These are phyloP conservation scores for Lantana camara DNA, from an alignment of 257 asterid species.

Conservation along the genomic window DNA sequence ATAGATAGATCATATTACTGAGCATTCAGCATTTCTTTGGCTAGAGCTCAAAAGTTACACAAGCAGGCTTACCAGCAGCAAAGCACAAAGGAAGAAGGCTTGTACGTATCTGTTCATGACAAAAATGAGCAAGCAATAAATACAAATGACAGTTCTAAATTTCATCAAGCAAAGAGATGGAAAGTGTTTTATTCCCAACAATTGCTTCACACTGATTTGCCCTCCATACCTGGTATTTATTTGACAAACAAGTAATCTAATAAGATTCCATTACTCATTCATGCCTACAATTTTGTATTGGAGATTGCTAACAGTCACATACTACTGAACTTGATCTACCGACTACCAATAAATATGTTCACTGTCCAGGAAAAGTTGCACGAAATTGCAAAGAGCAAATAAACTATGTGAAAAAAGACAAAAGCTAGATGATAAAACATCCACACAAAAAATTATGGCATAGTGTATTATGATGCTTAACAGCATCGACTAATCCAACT, in stretches of 20 bases:
- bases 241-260: background rate
- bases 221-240: background rate
- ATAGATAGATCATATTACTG: conserved; percentile 13
- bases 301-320: background rate
- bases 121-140: conserved; percentile 29
- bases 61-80: conserved; percentile 63
- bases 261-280: background rate
- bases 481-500: conserved; percentile 6
- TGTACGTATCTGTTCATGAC: conserved; percentile 56
- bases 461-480: background rate
- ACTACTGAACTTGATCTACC: background rate
- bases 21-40: conserved; percentile 27
- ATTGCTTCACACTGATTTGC: background rate
- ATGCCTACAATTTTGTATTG: background rate
- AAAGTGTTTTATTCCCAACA: conserved; percentile 6
- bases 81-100: conserved; percentile 74
- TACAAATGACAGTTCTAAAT: conserved; percentile 2
- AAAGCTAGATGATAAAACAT: background rate
- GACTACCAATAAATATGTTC: conserved; percentile 1
- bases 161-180: conserved; percentile 19
- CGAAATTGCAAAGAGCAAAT: background rate
- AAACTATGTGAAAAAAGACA: background rate
- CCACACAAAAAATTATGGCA: background rate
- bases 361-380: background rate
- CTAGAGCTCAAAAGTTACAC: conserved; percentile 10